These are phyloP conservation scores for Corniculantispora saksenae DNA, from an alignment of 2,329 filamentous ascomycete genomes.

Conservation along the genomic window DNA sequence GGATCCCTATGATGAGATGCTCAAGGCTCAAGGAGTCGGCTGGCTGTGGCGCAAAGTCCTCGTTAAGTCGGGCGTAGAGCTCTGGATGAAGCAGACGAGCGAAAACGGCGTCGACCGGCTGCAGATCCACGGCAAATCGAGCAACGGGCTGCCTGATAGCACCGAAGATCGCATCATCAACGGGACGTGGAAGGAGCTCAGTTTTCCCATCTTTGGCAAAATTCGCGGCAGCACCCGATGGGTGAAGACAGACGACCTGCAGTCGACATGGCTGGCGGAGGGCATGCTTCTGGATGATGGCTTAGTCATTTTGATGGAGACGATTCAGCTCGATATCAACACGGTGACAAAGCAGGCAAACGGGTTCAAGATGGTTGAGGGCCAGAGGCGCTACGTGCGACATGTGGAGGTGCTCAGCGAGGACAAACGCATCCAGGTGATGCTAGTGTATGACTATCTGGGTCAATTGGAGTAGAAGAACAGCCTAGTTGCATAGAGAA, in stretches of 20 bases:
- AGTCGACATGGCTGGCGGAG: not conserved
- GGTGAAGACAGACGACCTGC: not conserved
- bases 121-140: not conserved
- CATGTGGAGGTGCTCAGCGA: not conserved
- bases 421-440: not conserved
- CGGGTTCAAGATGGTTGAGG: not conserved
- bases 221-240: conserved; percentile 8
- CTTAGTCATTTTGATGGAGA: conserved; percentile 1
- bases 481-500: too few relatives aligned
- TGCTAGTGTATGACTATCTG: conserved; percentile 8
- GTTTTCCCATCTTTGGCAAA: conserved; percentile 11
- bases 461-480: not conserved
- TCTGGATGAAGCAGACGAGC: not conserved
- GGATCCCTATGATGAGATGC: conserved; percentile 11
- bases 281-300: conserved; percentile 3
- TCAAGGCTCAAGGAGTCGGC: conserved; percentile 5
- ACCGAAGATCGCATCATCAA: not conserved
- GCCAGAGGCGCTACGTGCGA: not conserved
- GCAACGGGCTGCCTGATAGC: conserved; percentile 5
- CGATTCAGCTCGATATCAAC: not conserved
- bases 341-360: not conserved
- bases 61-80: not conserved
- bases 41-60: conserved; percentile 11
- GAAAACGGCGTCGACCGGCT: conserved; percentile 7
- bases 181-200: conserved; percentile 1